phyloP scores from a whole-genome alignment of 352 stramenopile species.

The Phytophthora citrophthora region DNA sequence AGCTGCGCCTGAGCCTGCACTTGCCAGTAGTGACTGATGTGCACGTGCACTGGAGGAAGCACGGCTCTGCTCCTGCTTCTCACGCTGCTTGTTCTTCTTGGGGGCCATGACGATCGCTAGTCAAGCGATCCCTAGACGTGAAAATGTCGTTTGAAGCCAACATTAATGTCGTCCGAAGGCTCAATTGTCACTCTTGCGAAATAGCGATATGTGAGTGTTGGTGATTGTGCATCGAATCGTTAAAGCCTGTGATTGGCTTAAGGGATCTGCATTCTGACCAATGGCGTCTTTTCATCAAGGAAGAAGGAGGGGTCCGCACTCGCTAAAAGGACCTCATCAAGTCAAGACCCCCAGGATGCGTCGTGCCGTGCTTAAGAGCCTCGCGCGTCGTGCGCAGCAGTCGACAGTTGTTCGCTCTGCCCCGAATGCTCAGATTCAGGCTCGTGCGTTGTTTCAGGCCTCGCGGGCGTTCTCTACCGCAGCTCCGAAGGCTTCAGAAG shows the following conservation, averaged over 20 bases:
- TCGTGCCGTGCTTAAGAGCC: conserved; percentile 52
- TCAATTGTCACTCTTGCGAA: too few relatives aligned
- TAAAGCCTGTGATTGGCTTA: conserved; percentile 12
- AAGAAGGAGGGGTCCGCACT: conserved; percentile 33
- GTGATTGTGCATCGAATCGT: conserved; percentile 14
- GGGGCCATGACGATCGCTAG: conserved; percentile 34
- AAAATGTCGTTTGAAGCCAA: too few relatives aligned
- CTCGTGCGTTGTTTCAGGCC: conserved; percentile 18
- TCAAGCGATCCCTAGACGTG: too few relatives aligned
- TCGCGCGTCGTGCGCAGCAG: conserved; percentile 33
- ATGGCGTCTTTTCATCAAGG: neutral
- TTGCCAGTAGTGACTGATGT: conserved; percentile 65
- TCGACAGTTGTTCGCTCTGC: neutral
- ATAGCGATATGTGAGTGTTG: conserved; percentile 26
- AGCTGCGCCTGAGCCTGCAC: conserved; percentile 19
- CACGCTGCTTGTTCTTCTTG: conserved; percentile 90
- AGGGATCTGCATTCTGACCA: neutral
- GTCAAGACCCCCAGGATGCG: conserved; percentile 50
- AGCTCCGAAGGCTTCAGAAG: conserved; percentile 35
- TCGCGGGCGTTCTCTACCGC: conserved; percentile 39
- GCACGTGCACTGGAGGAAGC: conserved; percentile 82
- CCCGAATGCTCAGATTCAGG: conserved; percentile 2
- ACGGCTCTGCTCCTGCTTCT: conserved; percentile 84
- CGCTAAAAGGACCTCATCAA: conserved; percentile 15
- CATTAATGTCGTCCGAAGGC: too few relatives aligned